These are phyloP conservation scores for Prunella vulgaris DNA, from an alignment of 257 asterid genomes.

Conservation along the genomic window DNA sequence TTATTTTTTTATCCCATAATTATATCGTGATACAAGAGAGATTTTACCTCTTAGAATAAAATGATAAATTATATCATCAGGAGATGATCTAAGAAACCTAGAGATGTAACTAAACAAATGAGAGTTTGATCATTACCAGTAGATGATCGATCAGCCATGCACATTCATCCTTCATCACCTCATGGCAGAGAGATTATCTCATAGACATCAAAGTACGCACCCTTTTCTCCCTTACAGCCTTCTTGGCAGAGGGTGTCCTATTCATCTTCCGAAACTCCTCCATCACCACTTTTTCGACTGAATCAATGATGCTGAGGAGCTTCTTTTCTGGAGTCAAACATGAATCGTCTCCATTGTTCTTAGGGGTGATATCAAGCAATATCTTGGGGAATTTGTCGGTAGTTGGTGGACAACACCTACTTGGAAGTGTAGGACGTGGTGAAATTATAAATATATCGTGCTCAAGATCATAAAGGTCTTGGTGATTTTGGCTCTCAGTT, in stretches of 20 bases:
- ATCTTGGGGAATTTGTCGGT: constrained; percentile 60
- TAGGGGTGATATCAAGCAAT: constrained; percentile 51
- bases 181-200: constrained; percentile 32
- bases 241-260: constrained; percentile 66
- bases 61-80: neutral
- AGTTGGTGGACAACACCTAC: constrained; percentile 25
- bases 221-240: constrained; percentile 59
- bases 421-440: constrained; percentile 32
- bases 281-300: constrained; percentile 63
- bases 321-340: constrained; percentile 61
- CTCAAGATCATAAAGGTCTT: constrained; percentile 43
- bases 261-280: constrained; percentile 65
- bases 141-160: constrained; percentile 31
- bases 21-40: neutral
- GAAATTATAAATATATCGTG: constrained; percentile 28
- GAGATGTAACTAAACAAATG: too few relatives aligned
- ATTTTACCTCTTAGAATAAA: neutral
- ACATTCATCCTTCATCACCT: constrained; percentile 3
- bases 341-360: constrained; percentile 28
- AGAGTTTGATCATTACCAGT: constrained; percentile 20
- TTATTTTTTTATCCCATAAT: too few relatives aligned
- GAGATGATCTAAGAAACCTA: neutral
- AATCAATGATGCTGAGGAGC: constrained; percentile 55
- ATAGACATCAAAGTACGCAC: constrained; percentile 59
- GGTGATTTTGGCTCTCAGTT: constrained; percentile 34